Base-by-base conservation (phyloP, 1,284 basidiomycete species). In the Marasmius fiardii region DNA sequence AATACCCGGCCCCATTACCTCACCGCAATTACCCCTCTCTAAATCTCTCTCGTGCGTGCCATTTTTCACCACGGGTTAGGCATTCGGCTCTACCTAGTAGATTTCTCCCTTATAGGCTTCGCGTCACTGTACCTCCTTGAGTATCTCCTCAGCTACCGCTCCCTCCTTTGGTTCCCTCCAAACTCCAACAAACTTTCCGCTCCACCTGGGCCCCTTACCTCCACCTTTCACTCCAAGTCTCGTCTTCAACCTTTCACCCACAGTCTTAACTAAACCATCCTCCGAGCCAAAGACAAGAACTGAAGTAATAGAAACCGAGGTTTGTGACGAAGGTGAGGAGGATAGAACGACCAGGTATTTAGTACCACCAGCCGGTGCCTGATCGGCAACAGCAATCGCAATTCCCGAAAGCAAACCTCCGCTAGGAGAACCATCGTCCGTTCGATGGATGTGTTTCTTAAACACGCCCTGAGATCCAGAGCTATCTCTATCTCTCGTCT, bases 171-270 rank as follows among this genome's bases (percentile, higher is more conserved):
- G 64, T 34, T 71, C 72, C 60, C 75, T 82, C 81, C 80, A 83
- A 14, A 80, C 73, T 1, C 82, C 80, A 3, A 61, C 70, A 59
- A 76, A 79, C 67, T 89, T 88, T 2, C 86, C 86, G 62, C 85
- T 88, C 86, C 85, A 89, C 57, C 75, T 77, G 20, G 70, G 65
- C 2, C 83, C 86, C 64, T 83, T 85, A 3, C 85, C 85, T 18
- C 84, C 85, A 11, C 83, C 86, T 71, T 84, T 88, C 41, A 85
- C 75, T 10, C 72, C 74, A 28, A 87, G 70, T 59, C 75, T 80
- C 1, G 65, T 61, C 67, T 85, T 90, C 55, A 92, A 61, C 11
- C 66, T 68, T 20, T 86, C 83, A 1, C 87, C 86, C 1, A 72
- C 70, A 55, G 71, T 71, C 69, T 88, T 90, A 20, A 88, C 86